Evolutionary conservation across 106 monocot genomes (phyloP), one percentile per base, ranked within the genome.

Genomic region (Dioscorea zingiberensis): DNA sequence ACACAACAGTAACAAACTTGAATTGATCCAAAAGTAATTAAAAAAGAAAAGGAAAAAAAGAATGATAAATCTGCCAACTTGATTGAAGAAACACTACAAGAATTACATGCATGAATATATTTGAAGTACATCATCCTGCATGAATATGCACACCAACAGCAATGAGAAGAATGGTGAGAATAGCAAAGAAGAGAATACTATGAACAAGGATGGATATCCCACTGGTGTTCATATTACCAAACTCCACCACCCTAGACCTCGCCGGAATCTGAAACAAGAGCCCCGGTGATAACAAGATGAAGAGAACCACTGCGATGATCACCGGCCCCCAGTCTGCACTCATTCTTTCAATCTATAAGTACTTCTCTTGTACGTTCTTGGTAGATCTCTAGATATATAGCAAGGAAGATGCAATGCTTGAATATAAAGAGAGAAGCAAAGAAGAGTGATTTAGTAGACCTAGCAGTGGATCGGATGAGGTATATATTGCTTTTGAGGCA

Each of bases 241-340:
- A 80, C 70, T 80, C 80, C 19, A 80, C 55, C 21, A 74, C 26
- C 13, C 69, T 63, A n/a, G 58, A 55, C 56, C 69, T 69, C 27
- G 70, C 57, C 25, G 80, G 74, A 19, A 80, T 38, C 69, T 80
- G 74, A 27, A 80, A 80, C 44, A 80, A 32, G 25, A 80, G 69
- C 15, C 80, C 74, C 4, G 74, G 80, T 16, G 80, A 74, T 11
- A 80, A 48, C 17, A 80, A 60, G 29, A 80, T 69, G 74, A 80
- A 80, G 17, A 80, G 63, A 7, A 74, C 58, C 64, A 70, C 69
- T 0, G 74, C 80, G 17, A 70, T 63, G 21, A 74, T 54, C 65
- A 80, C 80, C 17, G 80, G 80, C 27, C 74, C 80, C 80, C 74
- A 80, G 25, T 80, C 80, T 2, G 65, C 51, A 1, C 73, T 51